Evolutionary conservation across 371 early-diverging fungal species (phyloP).

Genomic region (Basidiobolus heterosporus): DNA sequence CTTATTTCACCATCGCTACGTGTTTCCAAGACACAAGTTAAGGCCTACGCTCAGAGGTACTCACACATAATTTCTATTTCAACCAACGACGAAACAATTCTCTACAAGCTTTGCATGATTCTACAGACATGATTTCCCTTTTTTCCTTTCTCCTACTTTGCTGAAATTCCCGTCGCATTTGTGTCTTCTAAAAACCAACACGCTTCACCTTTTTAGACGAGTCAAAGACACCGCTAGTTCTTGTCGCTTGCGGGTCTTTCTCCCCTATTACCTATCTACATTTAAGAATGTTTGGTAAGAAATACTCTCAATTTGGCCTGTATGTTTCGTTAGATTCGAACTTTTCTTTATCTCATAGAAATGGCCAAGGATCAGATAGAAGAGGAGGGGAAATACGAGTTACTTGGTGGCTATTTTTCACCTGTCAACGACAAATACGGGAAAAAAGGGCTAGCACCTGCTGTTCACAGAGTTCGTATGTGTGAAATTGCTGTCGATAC

Average conservation of each 20-base stretch:
- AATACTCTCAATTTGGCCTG: background rate
- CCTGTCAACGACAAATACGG: constrained; percentile 86
- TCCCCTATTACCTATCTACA: constrained; percentile 95
- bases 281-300: constrained; percentile 90
- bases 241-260: constrained; percentile 95
- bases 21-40: too few species aligned
- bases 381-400: constrained; percentile 57
- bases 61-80: too few species aligned
- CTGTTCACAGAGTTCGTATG: constrained; percentile 82
- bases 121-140: too few species aligned
- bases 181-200: too few species aligned
- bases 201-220: constrained; percentile 30
- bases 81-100: too few species aligned
- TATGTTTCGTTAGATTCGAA: background rate
- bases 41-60: too few species aligned
- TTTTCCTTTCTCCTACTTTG: too few species aligned
- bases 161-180: too few species aligned
- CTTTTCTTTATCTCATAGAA: constrained; percentile 27
- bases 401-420: constrained; percentile 88
- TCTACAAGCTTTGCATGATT: too few species aligned
- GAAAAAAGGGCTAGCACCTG: constrained; percentile 77
- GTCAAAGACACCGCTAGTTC: constrained; percentile 66
- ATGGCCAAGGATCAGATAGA: constrained; percentile 82
- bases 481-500: constrained; percentile 72
- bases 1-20: too few species aligned